phyloP scores from a whole-genome alignment of 129 eudicot species.

The Cynara cardunculus region DNA sequence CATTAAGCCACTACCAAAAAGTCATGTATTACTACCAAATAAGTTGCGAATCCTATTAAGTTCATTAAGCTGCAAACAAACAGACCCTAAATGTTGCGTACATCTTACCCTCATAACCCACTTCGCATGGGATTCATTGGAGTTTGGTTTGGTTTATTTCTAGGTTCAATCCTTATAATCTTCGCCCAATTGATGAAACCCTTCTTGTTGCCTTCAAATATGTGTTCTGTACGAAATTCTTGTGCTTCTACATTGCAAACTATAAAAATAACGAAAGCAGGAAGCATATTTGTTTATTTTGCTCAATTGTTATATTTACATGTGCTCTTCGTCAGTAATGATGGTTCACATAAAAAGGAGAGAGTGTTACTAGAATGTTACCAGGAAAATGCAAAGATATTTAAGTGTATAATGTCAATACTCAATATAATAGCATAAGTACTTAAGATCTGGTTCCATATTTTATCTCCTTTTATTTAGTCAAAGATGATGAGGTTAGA shows the following conservation, averaged over 20 bases:
- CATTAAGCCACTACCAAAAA: no score
- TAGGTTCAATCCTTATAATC: background rate
- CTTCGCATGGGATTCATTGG: no score
- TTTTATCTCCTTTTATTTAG: background rate
- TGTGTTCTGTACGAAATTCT: background rate
- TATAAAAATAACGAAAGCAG: background rate
- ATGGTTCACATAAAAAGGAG: background rate
- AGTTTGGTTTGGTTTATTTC: background rate
- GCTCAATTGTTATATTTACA: background rate
- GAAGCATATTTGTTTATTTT: background rate
- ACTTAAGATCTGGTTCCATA: background rate
- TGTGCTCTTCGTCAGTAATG: background rate
- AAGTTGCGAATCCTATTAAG: no score
- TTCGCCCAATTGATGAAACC: slow-evolving; percentile 4
- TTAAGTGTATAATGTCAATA: background rate
- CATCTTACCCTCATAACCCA: no score
- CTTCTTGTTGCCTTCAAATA: slow-evolving; percentile 9
- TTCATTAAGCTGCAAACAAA: no score
- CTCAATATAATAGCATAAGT: background rate
- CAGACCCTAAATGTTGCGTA: no score
- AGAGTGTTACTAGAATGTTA: background rate
- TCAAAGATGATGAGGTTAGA: background rate
- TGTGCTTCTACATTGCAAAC: background rate
- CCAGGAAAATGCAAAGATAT: background rate
- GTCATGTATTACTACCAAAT: no score